Evolutionary conservation across 495 filamentous ascomycete species (phyloP), one percentile per base, ranked within the genome.

Genomic region (Haplographium delicatum): DNA sequence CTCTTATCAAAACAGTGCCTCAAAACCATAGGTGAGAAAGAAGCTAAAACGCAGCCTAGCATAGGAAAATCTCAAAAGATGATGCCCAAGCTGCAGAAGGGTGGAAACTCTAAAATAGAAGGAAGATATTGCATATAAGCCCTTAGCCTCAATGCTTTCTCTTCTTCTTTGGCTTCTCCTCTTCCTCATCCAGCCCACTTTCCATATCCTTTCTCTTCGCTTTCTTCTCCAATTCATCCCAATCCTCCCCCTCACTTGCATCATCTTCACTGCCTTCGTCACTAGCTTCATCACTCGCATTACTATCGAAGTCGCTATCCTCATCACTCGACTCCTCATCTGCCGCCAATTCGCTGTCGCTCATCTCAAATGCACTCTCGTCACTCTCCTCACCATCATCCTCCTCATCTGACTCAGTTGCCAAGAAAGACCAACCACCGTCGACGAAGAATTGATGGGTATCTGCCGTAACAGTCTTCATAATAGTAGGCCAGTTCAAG

Each of bases 401-500:
- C 40, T 96, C 90, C 3, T 85, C 87, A 57, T 97, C 94, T 1
- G 83, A 88, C 33, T 96, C 91, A 47, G 84, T 85, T 25, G 81
- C 79, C 47, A 99, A 65, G 81, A 97, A 96, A 11, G 82, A 84
- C 94, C 94, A 99, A 20, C 94, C 94, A 23, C 94, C 94, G 60
- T 97, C 91, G 24, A 73, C 76, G 65, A 95, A 99, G 80, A 99
- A 99, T 49, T 83, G 79, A 60, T 97, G 91, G 6, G 94, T 88
- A 65, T 99, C 87, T 33, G 85, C 81, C 26, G 84, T 88, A 15
- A 99, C 90, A 0, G 94, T 99, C 74, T 99, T 99, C 91, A 99
- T 99, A 64, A 99, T 99, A 18, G 89, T 95, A 6, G 85, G 82
- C 94, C 94, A 99, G 71, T 97, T 96, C 51, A 99, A 73, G 69